Evolutionary conservation across 192 early-diverging fungal species (phyloP).

Genomic region (Mortierella alpina): DNA sequence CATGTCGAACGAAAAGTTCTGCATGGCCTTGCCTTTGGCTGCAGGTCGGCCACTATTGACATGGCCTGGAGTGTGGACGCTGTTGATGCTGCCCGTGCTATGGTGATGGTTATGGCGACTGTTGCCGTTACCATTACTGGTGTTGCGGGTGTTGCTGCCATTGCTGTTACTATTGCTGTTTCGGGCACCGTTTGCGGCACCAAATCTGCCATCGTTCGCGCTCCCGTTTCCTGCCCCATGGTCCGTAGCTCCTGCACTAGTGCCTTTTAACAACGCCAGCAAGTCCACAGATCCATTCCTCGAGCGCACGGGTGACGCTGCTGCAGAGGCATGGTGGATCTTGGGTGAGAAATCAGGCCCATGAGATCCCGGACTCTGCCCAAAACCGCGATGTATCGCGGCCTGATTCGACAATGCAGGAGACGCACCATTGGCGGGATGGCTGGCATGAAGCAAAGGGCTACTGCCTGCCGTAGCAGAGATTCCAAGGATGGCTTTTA

Average conservation of each 20-base stretch:
- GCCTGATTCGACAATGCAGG: not conserved
- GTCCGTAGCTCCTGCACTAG: not conserved
- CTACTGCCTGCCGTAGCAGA: slow-evolving; percentile 11
- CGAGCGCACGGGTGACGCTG: slow-evolving; percentile 7
- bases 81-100: not conserved
- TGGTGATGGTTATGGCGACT: not conserved
- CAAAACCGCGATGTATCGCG: not conserved
- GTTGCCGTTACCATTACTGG: not conserved
- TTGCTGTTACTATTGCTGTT: not conserved
- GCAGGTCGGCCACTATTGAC: not conserved
- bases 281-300: slow-evolving; percentile 55
- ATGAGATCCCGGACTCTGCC: slow-evolving; percentile 15
- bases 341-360: slow-evolving; percentile 41
- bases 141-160: slow-evolving; percentile 16
- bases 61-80: not conserved
- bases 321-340: slow-evolving; percentile 11
- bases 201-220: not conserved
- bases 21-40: slow-evolving; percentile 46
- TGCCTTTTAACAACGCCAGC: slow-evolving; percentile 59
- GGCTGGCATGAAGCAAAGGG: slow-evolving; percentile 1
- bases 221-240: slow-evolving; percentile 11
- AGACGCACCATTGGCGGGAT: slow-evolving; percentile 1
- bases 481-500: slow-evolving; percentile 43
- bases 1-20: slow-evolving; percentile 59
- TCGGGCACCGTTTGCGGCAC: not conserved